Evolutionary conservation across 192 early-diverging fungal genomes (phyloP).

Genomic region (Martensiomyces pterosporus): DNA sequence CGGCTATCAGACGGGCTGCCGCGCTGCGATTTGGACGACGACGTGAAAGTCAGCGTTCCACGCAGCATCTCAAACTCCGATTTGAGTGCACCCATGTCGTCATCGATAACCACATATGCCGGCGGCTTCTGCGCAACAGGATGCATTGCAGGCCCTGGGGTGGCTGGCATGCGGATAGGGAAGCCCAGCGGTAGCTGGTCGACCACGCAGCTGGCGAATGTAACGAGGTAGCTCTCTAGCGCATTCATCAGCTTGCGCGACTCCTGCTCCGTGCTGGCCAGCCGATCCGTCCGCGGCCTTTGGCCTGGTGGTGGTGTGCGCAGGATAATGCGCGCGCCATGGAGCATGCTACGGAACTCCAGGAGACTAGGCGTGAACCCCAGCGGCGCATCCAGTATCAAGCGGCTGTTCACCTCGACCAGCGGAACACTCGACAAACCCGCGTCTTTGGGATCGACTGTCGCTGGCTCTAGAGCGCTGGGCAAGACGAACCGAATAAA

Average conservation of each 20-base stretch:
- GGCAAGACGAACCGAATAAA: constrained; percentile 14
- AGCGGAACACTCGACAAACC: neutral
- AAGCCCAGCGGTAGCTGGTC: constrained; percentile 15
- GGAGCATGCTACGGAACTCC: constrained; percentile 39
- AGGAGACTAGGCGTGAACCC: constrained; percentile 12
- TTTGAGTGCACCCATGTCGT: constrained; percentile 18
- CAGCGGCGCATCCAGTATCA: constrained; percentile 11
- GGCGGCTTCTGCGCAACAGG: constrained; percentile 35
- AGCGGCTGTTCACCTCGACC: constrained; percentile 15
- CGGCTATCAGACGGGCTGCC: constrained; percentile 3
- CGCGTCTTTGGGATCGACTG: neutral
- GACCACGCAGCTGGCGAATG: constrained; percentile 20
- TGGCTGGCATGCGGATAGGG: constrained; percentile 12
- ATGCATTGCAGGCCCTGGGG: constrained; percentile 22
- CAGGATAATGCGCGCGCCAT: constrained; percentile 25
- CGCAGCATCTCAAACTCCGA: constrained; percentile 42
- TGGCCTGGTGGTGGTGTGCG: constrained; percentile 4
- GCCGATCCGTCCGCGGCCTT: neutral
- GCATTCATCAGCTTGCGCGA: constrained; percentile 5
- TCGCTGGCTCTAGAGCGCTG: constrained; percentile 1
- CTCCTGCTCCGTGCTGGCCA: neutral
- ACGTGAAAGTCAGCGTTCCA: constrained; percentile 37
- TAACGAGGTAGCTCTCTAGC: constrained; percentile 16
- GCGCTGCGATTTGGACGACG: constrained; percentile 9
- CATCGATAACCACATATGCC: constrained; percentile 33